phyloP scores from a whole-genome alignment of 768 basidiomycete genomes.

The Kwoniella sp. region DNA sequence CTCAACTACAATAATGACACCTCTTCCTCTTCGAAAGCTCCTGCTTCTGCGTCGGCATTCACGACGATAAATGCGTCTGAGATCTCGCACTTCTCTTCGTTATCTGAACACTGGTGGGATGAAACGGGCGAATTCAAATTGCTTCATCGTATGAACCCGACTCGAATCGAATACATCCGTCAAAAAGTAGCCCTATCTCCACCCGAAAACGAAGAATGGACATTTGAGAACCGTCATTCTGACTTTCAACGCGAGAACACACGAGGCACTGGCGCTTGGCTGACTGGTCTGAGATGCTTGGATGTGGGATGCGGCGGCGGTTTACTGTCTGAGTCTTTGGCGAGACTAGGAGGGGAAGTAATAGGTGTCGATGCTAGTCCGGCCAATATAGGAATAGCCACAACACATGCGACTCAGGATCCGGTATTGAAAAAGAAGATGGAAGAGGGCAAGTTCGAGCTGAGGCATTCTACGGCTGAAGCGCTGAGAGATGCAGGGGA shows the following conservation, averaged over 20 bases:
- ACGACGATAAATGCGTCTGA: slow-evolving; percentile 74
- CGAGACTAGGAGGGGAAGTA: slow-evolving; percentile 82
- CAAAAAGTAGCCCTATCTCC: slow-evolving; percentile 46
- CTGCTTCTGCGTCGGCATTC: slow-evolving; percentile 25
- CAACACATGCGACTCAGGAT: slow-evolving; percentile 76
- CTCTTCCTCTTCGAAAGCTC: background rate
- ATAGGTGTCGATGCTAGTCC: slow-evolving; percentile 89
- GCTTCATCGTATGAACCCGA: slow-evolving; percentile 93
- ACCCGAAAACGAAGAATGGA: slow-evolving; percentile 44
- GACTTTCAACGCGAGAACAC: slow-evolving; percentile 23
- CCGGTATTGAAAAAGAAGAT: slow-evolving; percentile 60
- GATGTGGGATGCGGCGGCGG: slow-evolving; percentile 98
- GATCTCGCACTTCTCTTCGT: slow-evolving; percentile 82
- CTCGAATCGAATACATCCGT: slow-evolving; percentile 75
- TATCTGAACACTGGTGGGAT: slow-evolving; percentile 95
- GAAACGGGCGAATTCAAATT: slow-evolving; percentile 85
- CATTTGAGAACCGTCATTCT: slow-evolving; percentile 34
- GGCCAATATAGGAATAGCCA: slow-evolving; percentile 82
- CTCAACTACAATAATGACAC: background rate
- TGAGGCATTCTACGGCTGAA: slow-evolving; percentile 75
- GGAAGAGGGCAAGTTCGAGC: slow-evolving; percentile 59
- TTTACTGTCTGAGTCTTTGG: slow-evolving; percentile 85
- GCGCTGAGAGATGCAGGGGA: slow-evolving; percentile 64
- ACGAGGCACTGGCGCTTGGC: slow-evolving; percentile 47
- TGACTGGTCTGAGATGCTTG: slow-evolving; percentile 72